Base-by-base conservation (phyloP, 352 stramenopile species). In the Blastocystis sp. region DNA sequence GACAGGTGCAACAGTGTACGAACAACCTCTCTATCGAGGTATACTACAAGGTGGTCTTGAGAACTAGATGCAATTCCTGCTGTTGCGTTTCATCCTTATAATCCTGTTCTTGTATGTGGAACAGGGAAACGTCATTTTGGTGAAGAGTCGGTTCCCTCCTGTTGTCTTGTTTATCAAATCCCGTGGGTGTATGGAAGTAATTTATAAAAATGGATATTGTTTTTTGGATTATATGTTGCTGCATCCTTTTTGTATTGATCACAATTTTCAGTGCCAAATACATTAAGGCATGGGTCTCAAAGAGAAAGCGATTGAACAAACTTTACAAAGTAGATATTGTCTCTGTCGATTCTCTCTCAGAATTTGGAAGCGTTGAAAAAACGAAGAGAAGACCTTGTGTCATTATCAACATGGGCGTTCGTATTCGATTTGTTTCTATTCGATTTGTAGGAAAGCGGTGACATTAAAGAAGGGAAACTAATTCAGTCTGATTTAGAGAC, bases 331-430 rank as follows among this genome's bases (percentile, higher is more conserved):
- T 84, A n/a, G 18, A 11, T 15, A 26, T 1, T 66, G 50, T 9
- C 11, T 7, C 47, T 41, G 20, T 29, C 23, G 9, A 15, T 66
- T 39, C 29, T 39, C 18, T n/a, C 50, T 7, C 7, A 84, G 73
- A 84, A 50, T 68, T 29, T 84, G 34, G 43, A 2, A 69, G 47
- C 20, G n/a, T 23, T 84, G 20, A 15, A 45, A 53, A 84, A 84
- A 45, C 47, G 73, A 64, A 66, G 53, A n/a, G 73, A 84, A 66
- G 73, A 84, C 55, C 53, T 84, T 13, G 68, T 84, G 26, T 84
- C 73, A 20, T 55, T 84, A 20, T 84, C 45, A 13, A 54, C 73
- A 4, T 84, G 73, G 73, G 73, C 73, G 2, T 34, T n/a, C 11
- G 73, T 84, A 77, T 39, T 7, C 41, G 20, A 39, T 29, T 7